Evolutionary conservation across 2,329 filamentous ascomycete genomes (phyloP), one percentile per base, ranked within the genome.

Genomic region (Colletotrichum abscissum): DNA sequence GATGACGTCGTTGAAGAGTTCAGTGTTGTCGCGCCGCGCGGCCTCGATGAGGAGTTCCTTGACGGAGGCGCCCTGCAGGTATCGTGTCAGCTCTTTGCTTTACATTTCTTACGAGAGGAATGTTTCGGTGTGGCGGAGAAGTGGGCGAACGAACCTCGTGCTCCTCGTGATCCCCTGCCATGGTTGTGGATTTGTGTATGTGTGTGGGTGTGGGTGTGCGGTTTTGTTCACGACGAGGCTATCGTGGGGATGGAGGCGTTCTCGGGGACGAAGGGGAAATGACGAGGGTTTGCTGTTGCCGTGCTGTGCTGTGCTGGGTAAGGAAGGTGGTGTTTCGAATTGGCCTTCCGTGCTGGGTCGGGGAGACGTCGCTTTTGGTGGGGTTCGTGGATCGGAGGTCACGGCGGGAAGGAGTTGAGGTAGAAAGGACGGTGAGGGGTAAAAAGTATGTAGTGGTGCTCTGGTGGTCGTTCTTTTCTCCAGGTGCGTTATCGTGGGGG

Each of bases 41-140:
- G 97, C 94, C 86, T 97, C 96, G 84, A 98, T 91, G 78, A 98
- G 90, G 79, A 94, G 90, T 86, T 98, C 96, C 82, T 92, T 89
- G 59, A 92, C 91, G 73, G 94, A 94, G 78, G 96, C 96, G 81
- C 96, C 97, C 93, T 97, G 78, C 14, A 52, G 28, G 33, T 42
- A 4, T 72, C 54, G 9, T 24, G 38, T 63, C 46, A 63, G 46
- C 38, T 42, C 38, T 42, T 42, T 63, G 4, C 67, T 58, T 75
- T 69, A 59, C 5, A 16, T 6, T 14, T 28, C 22, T 56, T 4
- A 7, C 6, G 12, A 11, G 54, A 7, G 24, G 12, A 14, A 9
- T 67, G 42, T 6, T 35, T 24, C 33, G 12, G 35, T 63, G 35
- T 9, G 35, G 38, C 3, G 6, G 38, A 42, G 38, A 42, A 19